These are phyloP conservation scores for Aspergillus conjunctus DNA, from an alignment of 495 filamentous ascomycete genomes.

Conservation along the genomic window DNA sequence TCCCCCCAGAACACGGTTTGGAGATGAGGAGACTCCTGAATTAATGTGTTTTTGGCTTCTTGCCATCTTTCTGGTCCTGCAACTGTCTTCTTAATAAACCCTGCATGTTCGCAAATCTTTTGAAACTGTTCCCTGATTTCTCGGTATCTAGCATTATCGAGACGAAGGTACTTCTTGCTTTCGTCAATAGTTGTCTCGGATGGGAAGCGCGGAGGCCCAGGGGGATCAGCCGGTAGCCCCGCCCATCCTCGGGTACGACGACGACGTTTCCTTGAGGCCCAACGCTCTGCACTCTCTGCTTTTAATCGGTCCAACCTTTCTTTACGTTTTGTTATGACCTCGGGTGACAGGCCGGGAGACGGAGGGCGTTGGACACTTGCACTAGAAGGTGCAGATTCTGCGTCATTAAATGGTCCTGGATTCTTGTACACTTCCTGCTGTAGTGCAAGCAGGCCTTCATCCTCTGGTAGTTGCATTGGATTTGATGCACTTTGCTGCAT, in stretches of 20 bases:
- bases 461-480: conserved; percentile 34
- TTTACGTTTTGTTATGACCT: conserved; percentile 57
- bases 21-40: conserved; percentile 66
- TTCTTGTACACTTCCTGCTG: conserved; percentile 49
- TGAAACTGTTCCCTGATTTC: conserved; percentile 68
- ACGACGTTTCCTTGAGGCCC: conserved; percentile 67
- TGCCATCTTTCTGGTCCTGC: conserved; percentile 75
- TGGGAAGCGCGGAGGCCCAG: conserved; percentile 73
- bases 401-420: conserved; percentile 30
- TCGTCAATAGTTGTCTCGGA: conserved; percentile 83
- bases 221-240: conserved; percentile 72
- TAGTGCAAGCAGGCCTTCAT: conserved; percentile 43
- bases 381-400: conserved; percentile 27
- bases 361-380: conserved; percentile 23
- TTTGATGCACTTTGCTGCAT: conserved; percentile 31
- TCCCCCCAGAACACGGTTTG: conserved; percentile 61
- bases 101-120: conserved; percentile 63
- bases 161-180: conserved; percentile 66
- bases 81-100: conserved; percentile 72
- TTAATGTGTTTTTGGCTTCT: conserved; percentile 65
- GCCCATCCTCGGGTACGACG: conserved; percentile 71
- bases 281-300: conserved; percentile 63
- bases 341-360: conserved; percentile 50
- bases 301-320: conserved; percentile 60
- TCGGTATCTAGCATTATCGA: conserved; percentile 65